Base-by-base conservation (phyloP, 2,329 filamentous ascomycete genomes). In the Setomelanomma holmii region DNA sequence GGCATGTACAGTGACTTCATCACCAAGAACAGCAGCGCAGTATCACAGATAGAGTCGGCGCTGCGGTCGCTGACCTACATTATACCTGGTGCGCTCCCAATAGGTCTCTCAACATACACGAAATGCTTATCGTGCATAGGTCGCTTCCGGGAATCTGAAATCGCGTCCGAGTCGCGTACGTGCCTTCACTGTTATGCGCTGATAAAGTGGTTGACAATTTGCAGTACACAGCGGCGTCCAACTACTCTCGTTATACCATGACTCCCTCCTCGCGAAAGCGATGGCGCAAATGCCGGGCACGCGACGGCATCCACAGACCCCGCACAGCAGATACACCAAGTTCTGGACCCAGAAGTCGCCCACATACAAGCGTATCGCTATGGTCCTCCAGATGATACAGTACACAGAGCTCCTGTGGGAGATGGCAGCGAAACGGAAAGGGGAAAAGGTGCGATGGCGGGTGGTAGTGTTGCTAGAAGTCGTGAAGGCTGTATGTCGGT, bases 381-480 rank as follows among this genome's bases (percentile, higher is more conserved):
- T 93, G 59, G 80, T 92, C 4, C 79, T 99, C 42, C 91, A 96
- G 72, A 89, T 96, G 77, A 89, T 97, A 21, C 90, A 95, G 63
- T 98, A 98, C 71, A 96, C 93, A 0, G 91, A 99, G 77, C 80
- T 99, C 23, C 79, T 99, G n/a, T 95, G 93, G 84, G 95, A 99
- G 74, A 99, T 99, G 95, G 86, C 89, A 22, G 93, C 93, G 22
- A 96, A 96, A 76, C 84, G 93, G 42, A 87, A 87, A 56, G 90
- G 91, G 16, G 92, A 96, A 74, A 86, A 84, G 67, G 77, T 88
- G 21, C 86, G 92, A 23, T 99, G 95, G 95, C 87, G 90, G 45
- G 86, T 96, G 0, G 86, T 98, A 5, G 87, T 98, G 10, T 71
- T 96, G 3, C 80, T 99, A 19, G 95, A 99, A 76, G 83, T 86